Evolutionary conservation across 352 stramenopile genomes (phyloP), one percentile per base, ranked within the genome.

Genomic region (Pythium coloratum): DNA sequence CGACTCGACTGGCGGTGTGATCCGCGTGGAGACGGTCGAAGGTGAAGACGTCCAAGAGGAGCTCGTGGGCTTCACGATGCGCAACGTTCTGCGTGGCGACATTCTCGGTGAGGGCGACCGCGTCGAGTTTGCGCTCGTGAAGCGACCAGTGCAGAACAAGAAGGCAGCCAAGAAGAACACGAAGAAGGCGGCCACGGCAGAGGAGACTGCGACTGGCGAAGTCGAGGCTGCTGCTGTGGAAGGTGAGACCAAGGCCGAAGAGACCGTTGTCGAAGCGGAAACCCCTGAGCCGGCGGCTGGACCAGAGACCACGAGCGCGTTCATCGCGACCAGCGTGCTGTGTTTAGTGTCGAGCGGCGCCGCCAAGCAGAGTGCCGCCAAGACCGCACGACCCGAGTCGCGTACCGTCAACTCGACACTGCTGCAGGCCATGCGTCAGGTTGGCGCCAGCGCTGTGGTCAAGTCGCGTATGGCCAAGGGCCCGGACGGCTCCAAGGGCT

Each of bases 401-500:
- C 85, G 82, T 30, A 70, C 59, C 5, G 84, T 89, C 24, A 92
- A 89, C 74, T 92, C 81, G 20, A 87, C 76, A 62, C 70, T 91
- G 34, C 75, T 76, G 59, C 76, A 89, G 60, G 82, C 81, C 1
- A 89, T 90, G 84, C 82, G 78, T 6, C 78, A 87, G 44, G 72
- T 88, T 28, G 80, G 82, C 20, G 82, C 75, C n/a, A 88, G 73
- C 28, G 82, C 84, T 0, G 76, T 89, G 58, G 80, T 80, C 30
- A 70, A 73, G 26, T 89, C 81, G 44, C 80, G 84, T 51, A 92
- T 89, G 76, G 86, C 84, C 14, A 90, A 87, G 62, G 86, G 86
- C 3, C 86, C 84, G 1, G 80, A 94, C 61, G 86, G 84, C 65
- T 83, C 84, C 26, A 82, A 84, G 54, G 86, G 86, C 5, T 94